Evolutionary conservation across 257 asterid genomes (phyloP), one percentile per base, ranked within the genome.

Genomic region (Verbascum thapsus): DNA sequence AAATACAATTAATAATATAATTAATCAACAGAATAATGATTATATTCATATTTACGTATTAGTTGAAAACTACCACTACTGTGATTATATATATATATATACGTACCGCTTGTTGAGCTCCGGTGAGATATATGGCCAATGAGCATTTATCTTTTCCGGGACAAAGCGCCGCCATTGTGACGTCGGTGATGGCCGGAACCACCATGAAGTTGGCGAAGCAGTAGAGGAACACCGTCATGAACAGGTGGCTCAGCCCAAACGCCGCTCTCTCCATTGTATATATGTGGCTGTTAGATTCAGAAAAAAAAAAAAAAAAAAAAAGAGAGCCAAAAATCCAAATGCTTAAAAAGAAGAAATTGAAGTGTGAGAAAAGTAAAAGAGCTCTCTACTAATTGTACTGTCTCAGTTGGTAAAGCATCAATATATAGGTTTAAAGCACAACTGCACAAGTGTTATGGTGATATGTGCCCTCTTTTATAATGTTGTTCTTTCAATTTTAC

Each of bases 151-250:
- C 81, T 67, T 83, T 58, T 15, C 94, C 95, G 45, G 97, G 96
- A 49, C 98, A 91, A 16, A 91, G 77, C 23, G 96, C 98, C 0
- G 88, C 72, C 91, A 91, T 72, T 3, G 94, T 79, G 54, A 88
- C 83, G 81, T 91, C 98, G 26, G 81, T 88, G 71, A 88, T 86
- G 40, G 95, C 91, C 67, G 98, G 94, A 81, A 71, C 70, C 83
- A 91, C 98, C 94, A 91, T 91, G 84, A 83, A 78, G 43, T 77
- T 63, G 23, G 96, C 74, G 76, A 84, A 86, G 74, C 91, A 79
- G 75, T 77, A 72, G 64, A 91, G 92, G 66, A 91, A 91, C 74
- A 86, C 88, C 70, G 96, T 84, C 87, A 79, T 80, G 84, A 86
- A 88, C 18, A 91, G 84, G 84, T 91, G 98, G 80, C 94, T 68